phyloP scores from a whole-genome alignment of 179 eudicot species.

The Beta macrorhiza region DNA sequence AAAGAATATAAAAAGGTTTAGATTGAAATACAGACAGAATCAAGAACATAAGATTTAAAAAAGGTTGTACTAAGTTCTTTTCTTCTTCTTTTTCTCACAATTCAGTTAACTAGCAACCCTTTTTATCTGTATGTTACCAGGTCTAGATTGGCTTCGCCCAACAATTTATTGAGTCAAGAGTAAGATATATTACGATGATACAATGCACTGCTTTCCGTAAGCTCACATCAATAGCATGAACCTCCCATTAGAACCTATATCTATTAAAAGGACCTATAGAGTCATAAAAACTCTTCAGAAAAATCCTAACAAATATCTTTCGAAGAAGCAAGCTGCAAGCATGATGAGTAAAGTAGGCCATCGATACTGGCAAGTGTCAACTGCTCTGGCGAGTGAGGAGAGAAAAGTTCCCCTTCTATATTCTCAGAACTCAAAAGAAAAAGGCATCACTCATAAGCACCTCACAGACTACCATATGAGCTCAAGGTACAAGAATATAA shows the following conservation, averaged over 20 bases:
- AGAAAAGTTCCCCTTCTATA: neutral
- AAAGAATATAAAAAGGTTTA: neutral
- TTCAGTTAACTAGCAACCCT: neutral
- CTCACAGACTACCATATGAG: neutral
- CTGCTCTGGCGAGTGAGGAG: neutral
- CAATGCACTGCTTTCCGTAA: neutral
- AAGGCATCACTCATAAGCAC: neutral
- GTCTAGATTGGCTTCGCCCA: neutral
- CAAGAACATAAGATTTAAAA: too few species aligned
- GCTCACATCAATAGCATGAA: neutral
- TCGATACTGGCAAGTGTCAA: neutral
- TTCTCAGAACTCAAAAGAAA: neutral
- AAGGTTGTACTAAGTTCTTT: too few species aligned
- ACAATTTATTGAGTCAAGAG: neutral
- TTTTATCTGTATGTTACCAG: neutral
- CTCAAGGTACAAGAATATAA: neutral
- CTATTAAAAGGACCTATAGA: neutral
- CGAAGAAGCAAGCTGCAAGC: neutral
- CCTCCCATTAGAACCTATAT: neutral
- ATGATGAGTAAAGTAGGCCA: neutral
- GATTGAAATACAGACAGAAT: neutral
- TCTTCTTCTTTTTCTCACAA: too few species aligned
- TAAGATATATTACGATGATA: neutral
- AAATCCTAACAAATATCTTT: neutral
- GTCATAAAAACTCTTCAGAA: neutral